These are phyloP conservation scores for Vigna reflexopilosa DNA, from an alignment of 306 rosid species.

Conservation along the genomic window DNA sequence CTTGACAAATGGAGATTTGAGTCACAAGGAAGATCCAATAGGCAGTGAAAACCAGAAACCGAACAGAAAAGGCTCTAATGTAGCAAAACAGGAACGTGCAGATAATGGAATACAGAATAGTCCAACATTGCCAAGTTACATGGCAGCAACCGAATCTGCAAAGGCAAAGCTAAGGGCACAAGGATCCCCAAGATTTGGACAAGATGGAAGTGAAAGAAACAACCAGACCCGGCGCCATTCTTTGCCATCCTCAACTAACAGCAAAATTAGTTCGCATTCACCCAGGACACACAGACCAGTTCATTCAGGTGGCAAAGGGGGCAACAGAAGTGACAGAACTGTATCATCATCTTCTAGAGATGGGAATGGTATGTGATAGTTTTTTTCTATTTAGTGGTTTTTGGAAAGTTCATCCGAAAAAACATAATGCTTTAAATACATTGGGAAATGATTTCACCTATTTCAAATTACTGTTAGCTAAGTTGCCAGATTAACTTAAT, in stretches of 20 bases:
- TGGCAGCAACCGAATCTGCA: slow-evolving; percentile 98
- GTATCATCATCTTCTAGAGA: slow-evolving; percentile 61
- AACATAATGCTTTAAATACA: slow-evolving; percentile 15
- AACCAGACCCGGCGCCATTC: slow-evolving; percentile 80
- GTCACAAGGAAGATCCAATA: slow-evolving; percentile 69
- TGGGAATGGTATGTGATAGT: slow-evolving; percentile 71
- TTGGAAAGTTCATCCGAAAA: not conserved
- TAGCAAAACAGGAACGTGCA: slow-evolving; percentile 74
- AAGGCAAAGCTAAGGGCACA: slow-evolving; percentile 96
- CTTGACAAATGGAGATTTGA: slow-evolving; percentile 63
- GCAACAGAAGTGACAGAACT: slow-evolving; percentile 62
- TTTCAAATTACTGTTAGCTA: not conserved
- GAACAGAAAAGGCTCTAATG: slow-evolving; percentile 60
- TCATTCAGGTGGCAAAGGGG: slow-evolving; percentile 78
- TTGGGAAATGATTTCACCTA: not conserved
- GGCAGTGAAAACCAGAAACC: slow-evolving; percentile 78
- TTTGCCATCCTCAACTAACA: slow-evolving; percentile 74
- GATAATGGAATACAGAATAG: slow-evolving; percentile 80
- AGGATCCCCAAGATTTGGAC: slow-evolving; percentile 88
- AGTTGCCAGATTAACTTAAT: slow-evolving; percentile 18
- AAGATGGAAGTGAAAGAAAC: slow-evolving; percentile 67
- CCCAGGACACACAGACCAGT: slow-evolving; percentile 85
- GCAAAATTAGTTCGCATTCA: slow-evolving; percentile 88
- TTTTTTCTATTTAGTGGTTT: slow-evolving; percentile 30
- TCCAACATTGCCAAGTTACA: slow-evolving; percentile 90